Conservation (phyloP, 192 early-diverging fungal species). For the Gamsiella multidivaricata region DNA sequence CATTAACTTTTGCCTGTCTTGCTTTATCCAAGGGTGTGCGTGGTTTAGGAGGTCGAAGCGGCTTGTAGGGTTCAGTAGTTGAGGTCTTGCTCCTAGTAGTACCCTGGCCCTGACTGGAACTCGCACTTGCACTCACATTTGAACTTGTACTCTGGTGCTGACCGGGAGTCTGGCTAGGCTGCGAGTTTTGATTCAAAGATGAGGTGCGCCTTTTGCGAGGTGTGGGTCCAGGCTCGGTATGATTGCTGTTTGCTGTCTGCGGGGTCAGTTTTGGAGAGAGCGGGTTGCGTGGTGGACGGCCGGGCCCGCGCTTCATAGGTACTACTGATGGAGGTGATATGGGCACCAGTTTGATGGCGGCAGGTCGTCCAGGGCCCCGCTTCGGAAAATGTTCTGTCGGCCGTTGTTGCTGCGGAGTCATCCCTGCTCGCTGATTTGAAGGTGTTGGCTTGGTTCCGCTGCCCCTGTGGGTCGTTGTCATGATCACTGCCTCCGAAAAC, state of each 20-base stretch:
- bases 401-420: constrained; percentile 14
- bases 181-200: constrained; percentile 5
- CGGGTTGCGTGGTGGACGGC: constrained; percentile 49
- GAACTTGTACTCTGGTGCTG: not conserved
- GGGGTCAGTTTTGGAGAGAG: not conserved
- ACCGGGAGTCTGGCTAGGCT: not conserved
- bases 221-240: constrained; percentile 17
- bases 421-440: constrained; percentile 32
- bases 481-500: not conserved
- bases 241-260: not conserved
- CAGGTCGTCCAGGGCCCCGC: constrained; percentile 36
- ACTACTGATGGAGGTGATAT: constrained; percentile 20
- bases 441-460: constrained; percentile 15
- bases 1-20: constrained; percentile 41
- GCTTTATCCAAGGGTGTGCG: constrained; percentile 59
- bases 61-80: not conserved
- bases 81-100: not conserved
- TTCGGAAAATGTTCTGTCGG: not conserved
- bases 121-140: no score
- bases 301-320: constrained; percentile 48
- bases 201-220: constrained; percentile 26
- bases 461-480: not conserved
- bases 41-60: constrained; percentile 22
- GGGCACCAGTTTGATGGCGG: not conserved
- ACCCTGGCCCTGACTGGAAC: no score